A percentile compares a stretch with the other conserved stretches of the same genome.
Conservation (phyloP, 2,329 filamentous ascomycete genomes). For the Aureobasidium sp. region DNA sequence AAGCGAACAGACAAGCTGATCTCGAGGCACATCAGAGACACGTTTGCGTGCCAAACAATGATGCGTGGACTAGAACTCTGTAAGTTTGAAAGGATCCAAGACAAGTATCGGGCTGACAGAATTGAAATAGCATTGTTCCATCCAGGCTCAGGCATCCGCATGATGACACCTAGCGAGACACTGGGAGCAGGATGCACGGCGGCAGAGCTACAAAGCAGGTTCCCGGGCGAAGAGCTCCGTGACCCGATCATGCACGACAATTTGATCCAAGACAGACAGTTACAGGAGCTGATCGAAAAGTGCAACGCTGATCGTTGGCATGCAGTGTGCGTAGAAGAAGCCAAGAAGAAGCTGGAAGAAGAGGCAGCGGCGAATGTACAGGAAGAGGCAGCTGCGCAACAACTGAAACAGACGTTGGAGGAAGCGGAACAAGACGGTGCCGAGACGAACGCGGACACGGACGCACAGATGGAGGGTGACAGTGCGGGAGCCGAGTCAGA, state of each 20-base stretch:
- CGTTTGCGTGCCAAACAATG: slow-evolving; percentile 39
- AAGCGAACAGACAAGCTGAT: slow-evolving; percentile 63
- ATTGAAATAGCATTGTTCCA: slow-evolving; percentile 12
- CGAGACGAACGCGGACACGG: background rate
- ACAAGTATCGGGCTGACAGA: slow-evolving; percentile 2
- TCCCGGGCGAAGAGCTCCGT: slow-evolving; percentile 47
- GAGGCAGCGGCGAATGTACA: slow-evolving; percentile 15
- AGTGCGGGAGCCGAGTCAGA: slow-evolving; percentile 12
- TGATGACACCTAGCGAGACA: slow-evolving; percentile 21
- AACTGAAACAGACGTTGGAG: slow-evolving; percentile 1
- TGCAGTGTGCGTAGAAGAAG: slow-evolving; percentile 30
- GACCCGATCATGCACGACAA: slow-evolving; percentile 64
- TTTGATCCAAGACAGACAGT: slow-evolving; percentile 58
- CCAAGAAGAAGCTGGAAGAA: slow-evolving; percentile 29
- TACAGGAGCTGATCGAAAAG: slow-evolving; percentile 58
- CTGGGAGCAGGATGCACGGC: slow-evolving; percentile 50
- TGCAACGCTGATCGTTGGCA: slow-evolving; percentile 64
- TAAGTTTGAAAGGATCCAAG: slow-evolving; percentile 33
- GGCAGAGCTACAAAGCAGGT: slow-evolving; percentile 48
- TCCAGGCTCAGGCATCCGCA: slow-evolving; percentile 16
- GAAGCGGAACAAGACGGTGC: slow-evolving; percentile 11
- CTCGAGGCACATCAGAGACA: slow-evolving; percentile 44
- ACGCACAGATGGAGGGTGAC: slow-evolving; percentile 14
- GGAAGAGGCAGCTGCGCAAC: slow-evolving; percentile 5
- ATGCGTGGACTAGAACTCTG: slow-evolving; percentile 49